These are phyloP conservation scores for Globisporangium perplexum DNA, from an alignment of 352 stramenopile genomes.

Conservation along the genomic window DNA sequence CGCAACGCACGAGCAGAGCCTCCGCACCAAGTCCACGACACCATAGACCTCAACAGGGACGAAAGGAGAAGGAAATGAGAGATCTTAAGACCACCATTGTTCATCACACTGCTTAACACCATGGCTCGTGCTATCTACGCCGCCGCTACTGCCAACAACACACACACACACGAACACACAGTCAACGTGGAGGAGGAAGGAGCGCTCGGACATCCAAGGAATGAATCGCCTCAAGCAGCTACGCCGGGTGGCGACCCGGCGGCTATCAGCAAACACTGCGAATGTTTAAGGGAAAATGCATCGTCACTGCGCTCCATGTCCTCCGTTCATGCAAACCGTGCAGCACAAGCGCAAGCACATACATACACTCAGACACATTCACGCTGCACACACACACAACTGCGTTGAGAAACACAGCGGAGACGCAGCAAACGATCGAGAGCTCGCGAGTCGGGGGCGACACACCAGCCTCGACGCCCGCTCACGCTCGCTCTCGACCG, in stretches of 20 bases:
- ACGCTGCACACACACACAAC: conserved; percentile 5
- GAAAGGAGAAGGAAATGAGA: no score
- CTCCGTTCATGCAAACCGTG: not conserved
- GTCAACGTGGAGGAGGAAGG: not conserved
- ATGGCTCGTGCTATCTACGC: not conserved
- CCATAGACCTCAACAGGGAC: no score
- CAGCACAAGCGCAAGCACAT: not conserved
- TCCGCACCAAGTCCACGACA: no score
- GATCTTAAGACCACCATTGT: no score
- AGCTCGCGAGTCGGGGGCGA: not conserved
- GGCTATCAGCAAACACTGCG: conserved; percentile 79
- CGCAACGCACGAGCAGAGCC: no score
- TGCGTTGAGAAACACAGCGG: conserved; percentile 9
- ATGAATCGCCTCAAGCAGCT: conserved; percentile 49
- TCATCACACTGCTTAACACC: no score
- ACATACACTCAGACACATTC: not conserved
- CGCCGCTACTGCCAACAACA: no score
- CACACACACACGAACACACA: no score
- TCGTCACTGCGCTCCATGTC: conserved; percentile 3
- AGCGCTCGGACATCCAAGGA: conserved; percentile 30
- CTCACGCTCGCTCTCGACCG: not conserved
- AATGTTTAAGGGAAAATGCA: conserved; percentile 26
- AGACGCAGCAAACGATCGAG: not conserved
- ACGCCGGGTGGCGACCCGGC: conserved; percentile 48
- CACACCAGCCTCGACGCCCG: not conserved